These are phyloP conservation scores for Mortierella alpina DNA, from an alignment of 192 early-diverging fungal genomes.

Conservation along the genomic window DNA sequence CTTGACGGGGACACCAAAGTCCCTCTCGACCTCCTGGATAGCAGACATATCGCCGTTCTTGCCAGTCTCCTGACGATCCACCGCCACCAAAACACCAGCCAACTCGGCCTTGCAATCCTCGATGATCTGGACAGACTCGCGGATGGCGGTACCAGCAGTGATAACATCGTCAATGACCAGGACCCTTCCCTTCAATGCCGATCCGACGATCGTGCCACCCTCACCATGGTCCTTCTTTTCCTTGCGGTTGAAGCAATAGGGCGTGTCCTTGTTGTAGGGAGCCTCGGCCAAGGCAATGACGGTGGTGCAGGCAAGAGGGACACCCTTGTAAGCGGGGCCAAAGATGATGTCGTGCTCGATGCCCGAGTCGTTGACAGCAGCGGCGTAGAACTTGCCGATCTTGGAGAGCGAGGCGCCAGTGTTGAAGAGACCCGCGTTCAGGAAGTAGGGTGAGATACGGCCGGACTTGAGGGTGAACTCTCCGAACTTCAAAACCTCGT, in stretches of 20 bases:
- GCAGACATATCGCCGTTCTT: constrained; percentile 75
- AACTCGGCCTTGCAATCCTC: constrained; percentile 74
- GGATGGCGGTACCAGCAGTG: constrained; percentile 98
- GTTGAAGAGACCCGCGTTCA: constrained; percentile 97
- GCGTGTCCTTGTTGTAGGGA: constrained; percentile 68
- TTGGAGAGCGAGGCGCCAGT: constrained; percentile 84
- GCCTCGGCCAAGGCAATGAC: constrained; percentile 78
- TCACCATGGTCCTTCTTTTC: constrained; percentile 99
- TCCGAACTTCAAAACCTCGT: constrained; percentile 92
- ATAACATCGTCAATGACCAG: constrained; percentile 98
- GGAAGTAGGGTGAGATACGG: constrained; percentile 96
- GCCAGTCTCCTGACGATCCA: constrained; percentile 92
- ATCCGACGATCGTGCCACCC: constrained; percentile 95
- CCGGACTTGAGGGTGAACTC: constrained; percentile 95
- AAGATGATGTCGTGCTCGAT: constrained; percentile 90
- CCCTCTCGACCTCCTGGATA: constrained; percentile 91
- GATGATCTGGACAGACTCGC: constrained; percentile 90
- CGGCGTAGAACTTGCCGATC: constrained; percentile 92
- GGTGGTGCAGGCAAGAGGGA: constrained; percentile 89
- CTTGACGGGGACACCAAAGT: constrained; percentile 83
- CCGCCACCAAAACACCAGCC: constrained; percentile 89
- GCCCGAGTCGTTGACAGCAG: constrained; percentile 77
- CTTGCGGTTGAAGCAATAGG: constrained; percentile 97
- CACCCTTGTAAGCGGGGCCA: constrained; percentile 99
- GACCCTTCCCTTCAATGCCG: constrained; percentile 79